Evolutionary conservation across 768 basidiomycete species (phyloP).

Genomic region (Pulveroboletus sp.): DNA sequence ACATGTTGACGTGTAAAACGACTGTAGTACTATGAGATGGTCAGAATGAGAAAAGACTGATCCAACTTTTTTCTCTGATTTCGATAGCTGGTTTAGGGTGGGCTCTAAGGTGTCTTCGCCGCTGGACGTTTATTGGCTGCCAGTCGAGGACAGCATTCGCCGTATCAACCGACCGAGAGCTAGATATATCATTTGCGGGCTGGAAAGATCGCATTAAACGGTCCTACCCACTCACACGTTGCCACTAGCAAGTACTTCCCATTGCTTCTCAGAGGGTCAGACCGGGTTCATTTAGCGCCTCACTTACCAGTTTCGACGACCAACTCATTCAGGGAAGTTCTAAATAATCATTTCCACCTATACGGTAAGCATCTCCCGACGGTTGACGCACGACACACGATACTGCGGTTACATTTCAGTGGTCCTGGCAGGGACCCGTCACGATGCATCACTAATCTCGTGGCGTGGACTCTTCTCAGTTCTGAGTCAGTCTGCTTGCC

Average conservation of each 20-base stretch:
- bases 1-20: slow-evolving; percentile 43
- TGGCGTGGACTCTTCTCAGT: no score
- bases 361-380: no score
- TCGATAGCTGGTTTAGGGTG: slow-evolving; percentile 32
- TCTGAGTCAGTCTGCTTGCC: no score
- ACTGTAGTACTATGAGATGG: slow-evolving; percentile 17
- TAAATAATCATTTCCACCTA: no score
- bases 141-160: neutral
- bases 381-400: no score
- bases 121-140: slow-evolving; percentile 12
- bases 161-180: neutral
- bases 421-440: no score
- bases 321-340: neutral
- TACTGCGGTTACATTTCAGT: no score
- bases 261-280: neutral
- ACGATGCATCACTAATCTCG: no score
- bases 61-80: slow-evolving; percentile 16
- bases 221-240: neutral
- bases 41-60: slow-evolving; percentile 29
- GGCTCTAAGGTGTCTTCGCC: slow-evolving; percentile 10
- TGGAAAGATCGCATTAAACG: neutral
- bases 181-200: neutral
- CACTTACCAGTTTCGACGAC: neutral
- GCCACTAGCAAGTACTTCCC: neutral
- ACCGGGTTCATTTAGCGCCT: neutral